Evolutionary conservation across 225 moss, liverwort and hornwort genomes (phyloP).

Genomic region (Pseudisothecium myosuroides): DNA sequence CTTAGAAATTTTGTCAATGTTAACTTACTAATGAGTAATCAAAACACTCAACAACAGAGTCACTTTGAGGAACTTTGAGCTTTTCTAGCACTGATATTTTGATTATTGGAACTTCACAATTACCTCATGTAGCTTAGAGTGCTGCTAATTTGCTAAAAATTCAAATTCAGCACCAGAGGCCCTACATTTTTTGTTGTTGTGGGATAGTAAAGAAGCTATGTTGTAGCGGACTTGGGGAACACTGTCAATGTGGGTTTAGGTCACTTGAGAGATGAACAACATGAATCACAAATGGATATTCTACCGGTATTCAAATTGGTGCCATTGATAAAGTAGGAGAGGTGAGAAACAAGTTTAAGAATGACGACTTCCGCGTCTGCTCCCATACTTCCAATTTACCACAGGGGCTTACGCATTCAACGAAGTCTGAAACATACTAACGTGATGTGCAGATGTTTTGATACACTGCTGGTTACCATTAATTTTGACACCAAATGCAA

Average conservation of each 20-base stretch:
- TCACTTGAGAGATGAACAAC: neutral
- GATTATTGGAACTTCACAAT: neutral
- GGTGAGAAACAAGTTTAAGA: neutral
- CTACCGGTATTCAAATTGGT: neutral
- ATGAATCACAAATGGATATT: neutral
- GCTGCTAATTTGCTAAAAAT: neutral
- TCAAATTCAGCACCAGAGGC: neutral
- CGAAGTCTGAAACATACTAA: neutral
- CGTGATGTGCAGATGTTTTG: neutral
- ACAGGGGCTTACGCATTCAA: neutral
- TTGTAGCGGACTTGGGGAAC: neutral
- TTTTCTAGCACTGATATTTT: neutral
- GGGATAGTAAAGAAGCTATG: neutral
- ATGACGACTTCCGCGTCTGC: neutral
- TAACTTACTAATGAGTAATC: neutral
- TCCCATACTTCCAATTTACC: neutral
- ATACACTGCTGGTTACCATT: too few relatives aligned
- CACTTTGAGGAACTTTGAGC: neutral
- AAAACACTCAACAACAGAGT: neutral
- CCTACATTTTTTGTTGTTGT: neutral
- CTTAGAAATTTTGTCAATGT: neutral
- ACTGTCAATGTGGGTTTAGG: neutral
- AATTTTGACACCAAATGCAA: neutral
- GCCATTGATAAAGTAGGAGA: too few relatives aligned
- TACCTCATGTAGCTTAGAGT: neutral